Base-by-base conservation (phyloP, 129 eudicot genomes). In the Tagetes erecta region DNA sequence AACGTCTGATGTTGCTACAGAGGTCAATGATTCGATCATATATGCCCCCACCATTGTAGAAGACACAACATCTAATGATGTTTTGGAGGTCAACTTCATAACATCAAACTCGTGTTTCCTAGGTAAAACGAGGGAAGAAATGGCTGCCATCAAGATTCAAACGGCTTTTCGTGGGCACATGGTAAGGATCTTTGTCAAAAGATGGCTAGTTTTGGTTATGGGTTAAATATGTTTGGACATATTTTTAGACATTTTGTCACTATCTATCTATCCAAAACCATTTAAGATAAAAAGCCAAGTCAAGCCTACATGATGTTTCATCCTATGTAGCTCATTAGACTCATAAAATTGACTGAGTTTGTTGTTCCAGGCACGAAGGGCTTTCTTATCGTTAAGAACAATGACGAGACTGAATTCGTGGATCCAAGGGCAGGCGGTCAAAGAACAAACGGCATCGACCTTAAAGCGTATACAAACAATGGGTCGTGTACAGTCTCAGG, bases 401-500 rank as follows among this genome's bases (percentile, higher is more conserved):
- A 79, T 76, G 45, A 84, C 68, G 68, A 88, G 90, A 81, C 62
- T 88, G 77, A 85, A 75, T 63, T 64, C 83, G 67, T 69, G 82
- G 76, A 73, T 85, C 45, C 65, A 83, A 68, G 90, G 90, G 55
- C 90, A 83, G 50, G 81, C 94, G 38, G 85, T 83, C 12, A 85
- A 88, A 83, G 81, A 84, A 2, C 94, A 88, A 81, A 80, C 85
- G 0, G 51, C 80, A 35, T 58, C 86, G 6, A 81, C 86, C 64
- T 74, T 87, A 78, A 62, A 62, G 74, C 77, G 80, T 76, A 78
- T 87, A 74, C 93, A 87, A 6, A 83, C 87, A 50, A 76, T 83
- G 75, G 86, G 87, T 30, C 93, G 90, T 44, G 82, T 87, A 59
- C 88, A 81, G 80, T 83, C 94, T 58, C 86, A 85, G 81, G 78